Conservation (phyloP, 2,329 filamentous ascomycete genomes). For the Zymoseptoria brevis region DNA sequence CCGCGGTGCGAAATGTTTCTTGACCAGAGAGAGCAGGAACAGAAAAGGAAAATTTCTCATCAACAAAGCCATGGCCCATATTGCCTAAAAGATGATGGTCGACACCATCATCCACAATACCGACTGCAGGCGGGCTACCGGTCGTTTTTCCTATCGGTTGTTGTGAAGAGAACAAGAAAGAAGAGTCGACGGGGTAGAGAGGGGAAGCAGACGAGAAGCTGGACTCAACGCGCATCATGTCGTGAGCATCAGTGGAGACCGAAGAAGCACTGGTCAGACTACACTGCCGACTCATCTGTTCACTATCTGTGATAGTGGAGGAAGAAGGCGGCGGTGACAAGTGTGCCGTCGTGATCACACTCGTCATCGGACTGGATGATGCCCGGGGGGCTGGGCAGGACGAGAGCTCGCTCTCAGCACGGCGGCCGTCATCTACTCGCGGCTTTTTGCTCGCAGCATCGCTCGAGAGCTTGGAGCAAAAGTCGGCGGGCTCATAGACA, state of each 20-base stretch:
- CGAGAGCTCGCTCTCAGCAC: constrained; percentile 10
- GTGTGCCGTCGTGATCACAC: constrained; percentile 24
- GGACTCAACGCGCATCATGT: constrained; percentile 40
- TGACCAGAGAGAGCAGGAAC: constrained; percentile 18
- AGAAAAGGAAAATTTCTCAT: constrained; percentile 17
- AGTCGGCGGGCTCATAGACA: constrained; percentile 24
- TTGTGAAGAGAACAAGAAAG: constrained; percentile 19
- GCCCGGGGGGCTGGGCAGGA: constrained; percentile 8
- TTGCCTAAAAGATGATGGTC: constrained; percentile 18
- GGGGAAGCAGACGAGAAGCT: constrained; percentile 27
- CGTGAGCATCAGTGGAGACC: constrained; percentile 32
- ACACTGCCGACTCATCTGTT: constrained; percentile 39
- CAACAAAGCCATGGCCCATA: constrained; percentile 21
- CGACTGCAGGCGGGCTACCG: constrained; percentile 20
- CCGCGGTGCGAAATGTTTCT: constrained; percentile 5
- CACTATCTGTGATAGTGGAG: constrained; percentile 18
- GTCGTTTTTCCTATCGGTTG: constrained; percentile 13
- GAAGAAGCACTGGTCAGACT: constrained; percentile 33
- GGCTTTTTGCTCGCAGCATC: constrained; percentile 18
- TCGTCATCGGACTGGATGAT: constrained; percentile 23
- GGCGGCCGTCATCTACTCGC: constrained; percentile 13
- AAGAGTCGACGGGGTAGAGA: constrained; percentile 18
- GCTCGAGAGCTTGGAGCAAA: constrained; percentile 21
- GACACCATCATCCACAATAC: constrained; percentile 17
- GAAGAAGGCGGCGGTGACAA: constrained; percentile 16